Evolutionary conservation across 495 filamentous ascomycete genomes (phyloP).

Genomic region (Aspergillus conjunctus): DNA sequence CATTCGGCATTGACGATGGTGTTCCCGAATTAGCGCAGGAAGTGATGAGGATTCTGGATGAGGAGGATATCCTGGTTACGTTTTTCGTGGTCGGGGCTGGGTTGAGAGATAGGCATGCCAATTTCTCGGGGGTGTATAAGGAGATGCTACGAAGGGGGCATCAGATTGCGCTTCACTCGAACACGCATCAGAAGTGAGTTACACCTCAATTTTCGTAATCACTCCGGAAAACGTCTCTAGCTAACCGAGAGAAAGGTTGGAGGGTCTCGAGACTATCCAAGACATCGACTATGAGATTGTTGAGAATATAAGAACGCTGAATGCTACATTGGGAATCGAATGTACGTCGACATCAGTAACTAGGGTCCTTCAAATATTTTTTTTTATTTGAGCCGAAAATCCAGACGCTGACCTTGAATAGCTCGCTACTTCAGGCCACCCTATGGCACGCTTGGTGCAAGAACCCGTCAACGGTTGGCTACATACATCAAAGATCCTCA

Average conservation of each 20-base stretch:
- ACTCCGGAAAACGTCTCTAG: neutral
- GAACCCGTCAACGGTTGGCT: slow-evolving; percentile 66
- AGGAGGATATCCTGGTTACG: slow-evolving; percentile 66
- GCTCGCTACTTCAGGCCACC: slow-evolving; percentile 73
- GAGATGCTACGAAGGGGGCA: slow-evolving; percentile 68
- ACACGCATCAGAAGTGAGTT: slow-evolving; percentile 66
- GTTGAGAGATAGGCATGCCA: slow-evolving; percentile 58
- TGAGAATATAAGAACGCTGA: slow-evolving; percentile 61
- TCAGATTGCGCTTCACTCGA: slow-evolving; percentile 74
- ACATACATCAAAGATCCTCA: slow-evolving; percentile 51
- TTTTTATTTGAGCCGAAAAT: neutral
- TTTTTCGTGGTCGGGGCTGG: slow-evolving; percentile 78
- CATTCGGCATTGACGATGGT: slow-evolving; percentile 82
- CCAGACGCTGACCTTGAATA: slow-evolving; percentile 19
- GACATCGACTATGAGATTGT: slow-evolving; percentile 72
- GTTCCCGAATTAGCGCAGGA: slow-evolving; percentile 61
- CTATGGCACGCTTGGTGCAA: slow-evolving; percentile 73
- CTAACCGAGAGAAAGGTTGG: slow-evolving; percentile 50
- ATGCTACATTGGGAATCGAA: slow-evolving; percentile 50
- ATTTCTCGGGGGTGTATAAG: slow-evolving; percentile 64
- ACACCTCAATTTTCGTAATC: neutral
- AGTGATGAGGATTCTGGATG: slow-evolving; percentile 66
- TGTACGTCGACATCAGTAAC: slow-evolving; percentile 26
- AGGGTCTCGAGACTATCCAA: slow-evolving; percentile 57
- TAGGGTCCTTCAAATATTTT: neutral